Conservation (phyloP, 1,139 yeast genomes). For the Zygoascus hellenicus region DNA sequence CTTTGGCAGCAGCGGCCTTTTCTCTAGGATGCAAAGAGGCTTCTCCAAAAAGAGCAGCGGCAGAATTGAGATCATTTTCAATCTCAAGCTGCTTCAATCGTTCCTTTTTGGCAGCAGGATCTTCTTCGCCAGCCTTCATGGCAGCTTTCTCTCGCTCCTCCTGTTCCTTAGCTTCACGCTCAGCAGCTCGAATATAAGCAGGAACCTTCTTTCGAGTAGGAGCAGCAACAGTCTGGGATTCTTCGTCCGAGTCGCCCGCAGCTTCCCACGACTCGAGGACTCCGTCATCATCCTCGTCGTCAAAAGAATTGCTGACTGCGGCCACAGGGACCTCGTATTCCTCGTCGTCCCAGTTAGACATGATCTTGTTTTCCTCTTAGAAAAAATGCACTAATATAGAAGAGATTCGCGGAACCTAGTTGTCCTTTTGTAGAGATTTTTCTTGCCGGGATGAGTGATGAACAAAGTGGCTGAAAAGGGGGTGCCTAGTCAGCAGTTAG, state of each 20-base stretch:
- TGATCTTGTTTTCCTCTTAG: slow-evolving; percentile 1
- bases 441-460: not conserved
- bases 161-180: slow-evolving; percentile 36
- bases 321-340: slow-evolving; percentile 91
- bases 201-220: slow-evolving; percentile 35
- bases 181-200: slow-evolving; percentile 33
- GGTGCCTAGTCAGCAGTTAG: not conserved
- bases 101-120: slow-evolving; percentile 53
- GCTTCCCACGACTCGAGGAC: slow-evolving; percentile 82
- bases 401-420: not conserved
- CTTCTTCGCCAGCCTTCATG: slow-evolving; percentile 36
- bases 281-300: slow-evolving; percentile 73
- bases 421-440: not conserved
- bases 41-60: slow-evolving; percentile 87
- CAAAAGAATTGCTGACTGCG: slow-evolving; percentile 72
- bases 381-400: not conserved
- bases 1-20: slow-evolving; percentile 32
- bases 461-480: not conserved
- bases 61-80: slow-evolving; percentile 82
- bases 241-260: slow-evolving; percentile 35
- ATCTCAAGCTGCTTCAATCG: slow-evolving; percentile 73
- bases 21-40: slow-evolving; percentile 50
- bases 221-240: slow-evolving; percentile 36
- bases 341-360: slow-evolving; percentile 38
- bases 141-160: slow-evolving; percentile 36